A percentile compares a stretch with the other conserved stretches of the same genome.
phyloP scores from a whole-genome alignment of 192 early-diverging fungal species.

The Coemansia sp. region DNA sequence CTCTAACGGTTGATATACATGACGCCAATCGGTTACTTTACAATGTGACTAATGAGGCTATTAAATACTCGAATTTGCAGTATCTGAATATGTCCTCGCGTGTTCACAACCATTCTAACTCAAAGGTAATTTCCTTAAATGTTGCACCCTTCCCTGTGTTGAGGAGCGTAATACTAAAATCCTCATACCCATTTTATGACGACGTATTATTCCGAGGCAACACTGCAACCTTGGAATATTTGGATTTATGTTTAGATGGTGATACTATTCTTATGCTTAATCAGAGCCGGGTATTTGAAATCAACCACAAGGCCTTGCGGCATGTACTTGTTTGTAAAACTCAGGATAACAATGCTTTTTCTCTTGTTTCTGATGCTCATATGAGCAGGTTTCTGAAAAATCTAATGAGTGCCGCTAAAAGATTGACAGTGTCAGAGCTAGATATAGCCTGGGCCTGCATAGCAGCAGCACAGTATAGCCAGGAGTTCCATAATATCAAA shows the following conservation, averaged over 20 bases:
- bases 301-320: no score
- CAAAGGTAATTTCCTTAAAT: background rate
- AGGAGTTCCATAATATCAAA: no score
- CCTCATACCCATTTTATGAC: background rate
- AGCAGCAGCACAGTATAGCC: background rate
- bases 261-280: background rate
- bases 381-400: no score
- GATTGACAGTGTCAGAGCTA: no score
- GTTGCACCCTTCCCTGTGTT: slow-evolving; percentile 3
- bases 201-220: slow-evolving; percentile 14
- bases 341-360: no score
- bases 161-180: background rate
- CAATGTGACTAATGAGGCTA: background rate
- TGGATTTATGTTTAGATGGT: background rate
- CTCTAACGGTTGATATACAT: background rate
- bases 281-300: background rate
- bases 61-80: background rate
- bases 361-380: no score
- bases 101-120: background rate
- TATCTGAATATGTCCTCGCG: background rate
- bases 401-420: no score
- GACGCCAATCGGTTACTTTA: background rate
- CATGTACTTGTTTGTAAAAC: no score
- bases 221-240: background rate
- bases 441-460: no score